Base-by-base conservation (phyloP, 2,329 filamentous ascomycete genomes). In the Penicillium fuscoglaucum region DNA sequence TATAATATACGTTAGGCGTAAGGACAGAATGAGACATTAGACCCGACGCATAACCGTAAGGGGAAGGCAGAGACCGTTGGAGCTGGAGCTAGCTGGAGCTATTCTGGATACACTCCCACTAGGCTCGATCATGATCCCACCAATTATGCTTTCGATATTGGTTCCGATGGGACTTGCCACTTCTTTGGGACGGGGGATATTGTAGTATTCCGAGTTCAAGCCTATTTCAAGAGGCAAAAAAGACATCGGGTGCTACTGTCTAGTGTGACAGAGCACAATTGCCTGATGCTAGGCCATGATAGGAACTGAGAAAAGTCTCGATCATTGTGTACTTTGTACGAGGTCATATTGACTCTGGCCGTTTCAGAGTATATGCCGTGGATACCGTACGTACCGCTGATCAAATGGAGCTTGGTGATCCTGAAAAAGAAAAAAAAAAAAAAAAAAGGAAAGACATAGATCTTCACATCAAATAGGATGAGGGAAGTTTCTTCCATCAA, bases 71-170 rank as follows among this genome's bases (percentile, higher is more conserved):
- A 37, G 50, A 33, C 57, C 40, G 56, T 58, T 51, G 53, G 55
- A 49, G 48, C 21, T 58, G 9, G 41, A 21, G 40, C 21, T 43
- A 49, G 48, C 21, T 58, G 9, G 41, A 21, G 40, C 21, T 43
- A 31, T 19, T 45, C 15, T 52, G 29, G 56, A 35, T 64, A 64
- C 65, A 59, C 65, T 68, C 65, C 66, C 64, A 66, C 64, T 68
- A 68, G 66, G 45, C 55, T 61, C 65, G 63, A 66, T 65, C 60
- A 63, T 57, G 31, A 55, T 61, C 49, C 61, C 55, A 51, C 65
- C 65, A 62, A 63, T 64, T 12, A 52, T 29, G 6, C 15, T 12
- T 12, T 43, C 15, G 12, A 13, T 13, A 17, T 46, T 6, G 21
- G 31, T 28, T 51, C 21, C 24, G 21, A 51, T 45, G 21, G n/a